Evolutionary conservation across 331 rosid species (phyloP), one percentile per base, ranked within the genome.

Genomic region (Acacia concinna): DNA sequence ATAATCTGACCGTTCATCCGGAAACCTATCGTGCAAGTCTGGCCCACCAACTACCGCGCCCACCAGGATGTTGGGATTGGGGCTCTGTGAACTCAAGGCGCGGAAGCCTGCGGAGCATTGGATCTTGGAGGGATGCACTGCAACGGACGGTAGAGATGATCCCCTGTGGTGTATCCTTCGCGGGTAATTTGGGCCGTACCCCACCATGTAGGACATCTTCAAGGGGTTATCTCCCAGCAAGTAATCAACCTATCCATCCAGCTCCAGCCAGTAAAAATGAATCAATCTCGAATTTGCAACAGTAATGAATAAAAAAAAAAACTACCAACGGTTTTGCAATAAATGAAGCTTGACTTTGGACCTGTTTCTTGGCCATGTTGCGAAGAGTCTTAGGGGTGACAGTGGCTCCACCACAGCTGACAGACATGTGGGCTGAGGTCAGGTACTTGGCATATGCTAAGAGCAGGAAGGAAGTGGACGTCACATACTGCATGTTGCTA

Each of bases 41-140:
- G 99, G 99, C 63, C 99, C 99, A 73, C 99, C 99, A 6, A 91
- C 86, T 23, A 96, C 85, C 0, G 99, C 99, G 11, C 99, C 99
- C 59, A 96, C 84, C 3, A 90, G 70, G 82, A 89, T 52, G 79
- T 96, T 96, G 4, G 99, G 99, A 73, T 96, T 93, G 0, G 99
- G 94, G 18, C 94, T 83, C 51, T 86, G 88, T 47, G 98, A 87
- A 13, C 80, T 87, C 96, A 96, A 87, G 72, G 88, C 90, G 75
- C 81, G 78, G 83, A 93, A 96, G n/a, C 99, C 99, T 3, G 97
- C 83, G 1, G 92, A 85, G 88, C 99, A 96, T 30, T 90, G 97
- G 91, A 96, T 96, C 97, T 90, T 96, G 65, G 86, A 79, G 1
- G 98, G 99, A 85, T 96, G 96, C 0, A 73, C 38, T 18, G 85